phyloP scores from a whole-genome alignment of 306 rosid species.

The Vigna reflexopilosa region DNA sequence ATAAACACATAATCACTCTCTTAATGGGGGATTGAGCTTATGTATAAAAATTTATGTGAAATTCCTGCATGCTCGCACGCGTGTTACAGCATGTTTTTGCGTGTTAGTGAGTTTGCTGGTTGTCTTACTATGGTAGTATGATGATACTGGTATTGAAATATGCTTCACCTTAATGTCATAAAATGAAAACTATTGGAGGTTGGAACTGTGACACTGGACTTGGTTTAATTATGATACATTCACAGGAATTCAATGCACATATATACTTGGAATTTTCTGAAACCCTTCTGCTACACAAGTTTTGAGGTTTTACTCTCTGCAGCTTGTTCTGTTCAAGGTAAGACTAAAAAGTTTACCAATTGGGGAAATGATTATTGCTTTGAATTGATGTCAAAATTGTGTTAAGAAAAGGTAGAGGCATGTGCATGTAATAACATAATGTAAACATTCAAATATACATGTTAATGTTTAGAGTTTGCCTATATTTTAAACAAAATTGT shows the following conservation, averaged over 20 bases:
- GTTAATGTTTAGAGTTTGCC: too few relatives aligned
- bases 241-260: constrained; percentile 18
- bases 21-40: constrained; percentile 60
- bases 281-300: constrained; percentile 19
- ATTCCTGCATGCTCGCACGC: constrained; percentile 81
- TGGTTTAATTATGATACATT: neutral
- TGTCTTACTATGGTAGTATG: constrained; percentile 32
- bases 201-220: constrained; percentile 14
- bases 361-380: constrained; percentile 11
- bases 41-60: constrained; percentile 44
- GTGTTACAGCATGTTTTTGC: constrained; percentile 71
- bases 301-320: constrained; percentile 7
- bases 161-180: constrained; percentile 7
- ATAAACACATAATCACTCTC: constrained; percentile 70
- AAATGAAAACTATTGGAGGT: neutral
- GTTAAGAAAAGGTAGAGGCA: neutral
- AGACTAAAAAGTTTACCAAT: neutral
- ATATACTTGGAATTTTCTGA: constrained; percentile 24
- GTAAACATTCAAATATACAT: too few relatives aligned
- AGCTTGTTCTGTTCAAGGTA: neutral
- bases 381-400: neutral
- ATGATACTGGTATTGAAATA: neutral
- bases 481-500: too few relatives aligned
- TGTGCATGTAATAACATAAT: too few relatives aligned
- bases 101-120: constrained; percentile 56